Conservation (phyloP, 306 rosid species). For the Hippophae tibetana region DNA sequence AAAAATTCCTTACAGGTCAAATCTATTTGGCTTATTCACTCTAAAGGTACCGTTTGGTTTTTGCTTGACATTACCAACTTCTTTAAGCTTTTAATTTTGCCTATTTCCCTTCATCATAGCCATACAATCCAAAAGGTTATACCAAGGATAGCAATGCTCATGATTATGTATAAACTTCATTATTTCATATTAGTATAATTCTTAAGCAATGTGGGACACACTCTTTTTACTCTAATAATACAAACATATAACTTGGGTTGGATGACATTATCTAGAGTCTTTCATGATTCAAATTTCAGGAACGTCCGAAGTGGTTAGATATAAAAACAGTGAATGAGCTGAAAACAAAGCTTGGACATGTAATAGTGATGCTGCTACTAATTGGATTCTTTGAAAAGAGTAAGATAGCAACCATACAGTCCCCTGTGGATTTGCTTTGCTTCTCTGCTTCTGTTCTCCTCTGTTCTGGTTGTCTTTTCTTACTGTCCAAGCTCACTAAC, state of each 20-base stretch:
- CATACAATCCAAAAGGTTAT: too few species aligned
- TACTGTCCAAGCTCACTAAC: constrained; percentile 63
- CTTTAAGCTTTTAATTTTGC: background rate
- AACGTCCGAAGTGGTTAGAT: constrained; percentile 77
- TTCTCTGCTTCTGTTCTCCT: constrained; percentile 68
- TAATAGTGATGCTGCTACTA: constrained; percentile 60
- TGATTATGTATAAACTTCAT: too few species aligned
- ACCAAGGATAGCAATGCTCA: too few species aligned
- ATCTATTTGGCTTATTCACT: constrained; percentile 68
- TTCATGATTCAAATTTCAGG: constrained; percentile 31
- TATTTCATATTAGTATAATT: too few species aligned
- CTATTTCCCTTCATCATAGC: too few species aligned
- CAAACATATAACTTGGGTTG: background rate
- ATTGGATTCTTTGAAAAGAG: too few species aligned
- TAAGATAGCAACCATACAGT: too few species aligned
- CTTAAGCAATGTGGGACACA: too few species aligned
- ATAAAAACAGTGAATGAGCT: constrained; percentile 68
- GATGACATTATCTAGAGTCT: too few species aligned
- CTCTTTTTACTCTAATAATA: too few species aligned
- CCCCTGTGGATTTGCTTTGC: constrained; percentile 60
- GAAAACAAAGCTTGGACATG: constrained; percentile 92
- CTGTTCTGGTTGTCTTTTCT: constrained; percentile 66
- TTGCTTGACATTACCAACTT: too few species aligned
- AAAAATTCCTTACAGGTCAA: constrained; percentile 42
- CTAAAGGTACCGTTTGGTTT: constrained; percentile 46